Conservation (phyloP, 2,329 filamentous ascomycete genomes). For the Colletotrichum sp. region DNA sequence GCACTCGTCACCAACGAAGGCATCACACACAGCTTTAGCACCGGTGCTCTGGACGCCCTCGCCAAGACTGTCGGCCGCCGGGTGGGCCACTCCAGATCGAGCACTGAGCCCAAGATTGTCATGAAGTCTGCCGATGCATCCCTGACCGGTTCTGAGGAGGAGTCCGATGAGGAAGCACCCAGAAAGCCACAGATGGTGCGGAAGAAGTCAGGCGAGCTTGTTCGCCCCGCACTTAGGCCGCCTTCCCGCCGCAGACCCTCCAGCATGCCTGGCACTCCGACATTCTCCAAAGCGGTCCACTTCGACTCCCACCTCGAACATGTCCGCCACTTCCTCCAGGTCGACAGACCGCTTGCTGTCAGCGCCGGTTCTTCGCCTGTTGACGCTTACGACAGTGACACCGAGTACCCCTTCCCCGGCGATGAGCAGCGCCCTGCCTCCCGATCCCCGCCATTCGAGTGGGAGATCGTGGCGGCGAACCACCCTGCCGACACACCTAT, state of each 20-base stretch:
- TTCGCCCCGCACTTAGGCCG: constrained; percentile 86
- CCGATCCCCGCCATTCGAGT: constrained; percentile 69
- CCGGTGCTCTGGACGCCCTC: constrained; percentile 47
- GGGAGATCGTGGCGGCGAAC: constrained; percentile 86
- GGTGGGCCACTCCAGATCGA: constrained; percentile 57
- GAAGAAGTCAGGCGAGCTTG: constrained; percentile 97
- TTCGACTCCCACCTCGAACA: constrained; percentile 97
- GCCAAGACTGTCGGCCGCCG: constrained; percentile 43
- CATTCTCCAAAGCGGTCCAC: constrained; percentile 96
- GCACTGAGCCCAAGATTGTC: constrained; percentile 58
- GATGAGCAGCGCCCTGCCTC: constrained; percentile 49
- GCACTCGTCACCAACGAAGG: constrained; percentile 32
- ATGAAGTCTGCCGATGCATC: constrained; percentile 56
- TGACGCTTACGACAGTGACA: constrained; percentile 85
- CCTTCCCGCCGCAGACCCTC: constrained; percentile 81
- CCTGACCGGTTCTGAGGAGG: constrained; percentile 63
- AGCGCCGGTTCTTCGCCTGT: constrained; percentile 92
- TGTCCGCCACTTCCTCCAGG: constrained; percentile 92
- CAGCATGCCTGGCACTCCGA: constrained; percentile 97
- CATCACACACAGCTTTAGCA: constrained; percentile 54
- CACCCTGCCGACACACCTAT: constrained; percentile 59
- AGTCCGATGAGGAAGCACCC: constrained; percentile 58
- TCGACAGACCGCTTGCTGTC: constrained; percentile 93
- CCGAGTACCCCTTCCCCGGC: constrained; percentile 82
- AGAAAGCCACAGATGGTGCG: constrained; percentile 89